A percentile compares a stretch with the other conserved stretches of the same genome.
These are phyloP conservation scores for Parietaria judaica DNA, from an alignment of 306 rosid genomes.

Conservation along the genomic window DNA sequence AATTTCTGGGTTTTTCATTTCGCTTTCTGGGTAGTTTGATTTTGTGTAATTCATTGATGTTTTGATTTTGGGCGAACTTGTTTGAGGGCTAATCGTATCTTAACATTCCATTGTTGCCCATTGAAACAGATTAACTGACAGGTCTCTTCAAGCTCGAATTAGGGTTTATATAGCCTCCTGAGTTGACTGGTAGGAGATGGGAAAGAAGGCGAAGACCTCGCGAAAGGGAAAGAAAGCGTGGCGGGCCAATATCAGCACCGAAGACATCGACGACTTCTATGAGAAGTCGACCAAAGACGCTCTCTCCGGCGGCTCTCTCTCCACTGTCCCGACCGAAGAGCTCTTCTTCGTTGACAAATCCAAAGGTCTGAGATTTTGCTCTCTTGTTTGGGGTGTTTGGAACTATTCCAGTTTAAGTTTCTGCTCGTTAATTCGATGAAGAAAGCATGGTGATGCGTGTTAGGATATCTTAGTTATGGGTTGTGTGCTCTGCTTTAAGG, in stretches of 20 bases:
- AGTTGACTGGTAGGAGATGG: too few species aligned
- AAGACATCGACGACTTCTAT: slow-evolving; percentile 60
- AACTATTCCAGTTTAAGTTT: background rate
- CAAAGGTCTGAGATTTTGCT: slow-evolving; percentile 26
- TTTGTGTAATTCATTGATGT: too few species aligned
- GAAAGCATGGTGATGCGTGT: slow-evolving; percentile 4
- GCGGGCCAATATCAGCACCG: slow-evolving; percentile 77
- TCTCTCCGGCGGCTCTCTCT: slow-evolving; percentile 59
- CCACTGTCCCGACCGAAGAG: slow-evolving; percentile 44
- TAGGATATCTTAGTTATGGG: slow-evolving; percentile 7
- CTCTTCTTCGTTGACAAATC: slow-evolving; percentile 67
- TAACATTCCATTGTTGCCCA: too few species aligned
- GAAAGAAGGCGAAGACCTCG: slow-evolving; percentile 68
- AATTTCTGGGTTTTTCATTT: too few species aligned
- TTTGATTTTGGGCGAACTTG: too few species aligned
- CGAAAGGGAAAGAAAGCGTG: slow-evolving; percentile 88
- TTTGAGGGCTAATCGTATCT: too few species aligned
- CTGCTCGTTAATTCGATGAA: slow-evolving; percentile 14
- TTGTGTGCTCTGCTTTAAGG: slow-evolving; percentile 14
- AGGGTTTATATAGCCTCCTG: background rate
- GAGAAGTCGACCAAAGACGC: slow-evolving; percentile 76
- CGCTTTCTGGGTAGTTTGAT: too few species aligned
- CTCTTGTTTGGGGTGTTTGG: too few species aligned
- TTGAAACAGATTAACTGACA: too few species aligned
- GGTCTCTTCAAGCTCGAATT: background rate